These are phyloP conservation scores for Capsicum pubescens DNA, from an alignment of 257 asterid species.

Conservation along the genomic window DNA sequence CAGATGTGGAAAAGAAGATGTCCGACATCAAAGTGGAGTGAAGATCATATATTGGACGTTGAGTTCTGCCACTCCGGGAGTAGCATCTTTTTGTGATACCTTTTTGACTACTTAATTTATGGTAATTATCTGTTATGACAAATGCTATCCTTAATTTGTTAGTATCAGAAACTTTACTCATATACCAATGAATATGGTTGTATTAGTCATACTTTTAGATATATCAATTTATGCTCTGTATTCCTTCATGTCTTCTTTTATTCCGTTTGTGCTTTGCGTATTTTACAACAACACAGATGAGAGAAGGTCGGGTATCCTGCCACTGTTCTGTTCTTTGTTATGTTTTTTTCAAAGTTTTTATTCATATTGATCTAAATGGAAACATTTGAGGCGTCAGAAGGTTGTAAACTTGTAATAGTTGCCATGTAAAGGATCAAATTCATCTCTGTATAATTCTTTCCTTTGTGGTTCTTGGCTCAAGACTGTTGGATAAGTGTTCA, in stretches of 20 bases:
- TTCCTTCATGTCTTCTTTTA: background rate
- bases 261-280: background rate
- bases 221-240: background rate
- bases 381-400: too few relatives aligned
- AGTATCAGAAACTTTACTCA: constrained; percentile 6
- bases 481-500: background rate
- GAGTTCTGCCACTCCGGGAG: background rate
- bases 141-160: constrained; percentile 18
- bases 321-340: background rate
- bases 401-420: too few relatives aligned
- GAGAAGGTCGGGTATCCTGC: background rate
- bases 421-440: too few relatives aligned
- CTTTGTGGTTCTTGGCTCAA: too few relatives aligned
- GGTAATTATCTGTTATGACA: background rate
- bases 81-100: background rate
- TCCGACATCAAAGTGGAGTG: background rate
- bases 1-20: constrained; percentile 23
- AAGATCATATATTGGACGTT: background rate
- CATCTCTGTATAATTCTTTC: too few relatives aligned
- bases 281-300: background rate
- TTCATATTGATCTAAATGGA: too few relatives aligned
- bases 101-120: background rate
- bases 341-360: too few relatives aligned
- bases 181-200: background rate
- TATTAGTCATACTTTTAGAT: background rate